A percentile compares a stretch with the other conserved stretches of the same genome.
These are phyloP conservation scores for Zymoseptoria pseudotritici DNA, from an alignment of 2,329 filamentous ascomycete species.

Conservation along the genomic window DNA sequence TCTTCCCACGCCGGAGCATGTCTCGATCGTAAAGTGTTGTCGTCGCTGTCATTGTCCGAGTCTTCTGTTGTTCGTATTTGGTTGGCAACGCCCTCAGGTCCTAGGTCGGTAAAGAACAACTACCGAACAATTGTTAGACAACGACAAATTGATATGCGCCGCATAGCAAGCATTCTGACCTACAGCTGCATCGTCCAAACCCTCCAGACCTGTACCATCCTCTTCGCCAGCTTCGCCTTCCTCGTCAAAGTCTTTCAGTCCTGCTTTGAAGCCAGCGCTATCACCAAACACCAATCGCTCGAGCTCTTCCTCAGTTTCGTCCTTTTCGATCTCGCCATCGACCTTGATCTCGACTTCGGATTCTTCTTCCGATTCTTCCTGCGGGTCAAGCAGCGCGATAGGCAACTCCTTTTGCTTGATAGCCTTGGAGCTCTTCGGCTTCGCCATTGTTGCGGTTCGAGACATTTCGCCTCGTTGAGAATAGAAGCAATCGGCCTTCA, in stretches of 20 bases:
- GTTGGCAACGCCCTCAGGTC: constrained; percentile 38
- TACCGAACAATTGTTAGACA: constrained; percentile 24
- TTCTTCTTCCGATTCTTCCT: constrained; percentile 17
- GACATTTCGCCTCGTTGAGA: not conserved
- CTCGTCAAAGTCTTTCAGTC: constrained; percentile 54
- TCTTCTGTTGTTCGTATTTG: constrained; percentile 35
- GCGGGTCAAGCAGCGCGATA: not conserved
- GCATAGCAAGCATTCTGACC: constrained; percentile 19
- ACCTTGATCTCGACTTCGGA: constrained; percentile 25
- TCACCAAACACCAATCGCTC: constrained; percentile 86
- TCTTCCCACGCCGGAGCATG: constrained; percentile 74
- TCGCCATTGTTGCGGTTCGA: not conserved
- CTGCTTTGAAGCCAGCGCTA: constrained; percentile 69
- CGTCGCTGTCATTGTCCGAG: constrained; percentile 36
- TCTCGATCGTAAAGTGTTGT: constrained; percentile 29
- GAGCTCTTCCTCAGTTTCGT: constrained; percentile 27
- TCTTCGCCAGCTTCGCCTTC: constrained; percentile 42
- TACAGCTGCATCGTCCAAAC: constrained; percentile 67
- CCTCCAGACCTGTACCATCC: constrained; percentile 44
- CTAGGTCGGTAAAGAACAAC: constrained; percentile 77
- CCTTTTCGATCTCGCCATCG: constrained; percentile 24
- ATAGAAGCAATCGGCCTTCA: not conserved
- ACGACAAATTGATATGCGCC: constrained; percentile 5
- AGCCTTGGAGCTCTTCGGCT: constrained; percentile 11
- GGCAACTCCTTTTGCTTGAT: constrained; percentile 5